Base-by-base conservation (phyloP, 805 yeast genomes). In the Saturnispora serradocipensis region DNA sequence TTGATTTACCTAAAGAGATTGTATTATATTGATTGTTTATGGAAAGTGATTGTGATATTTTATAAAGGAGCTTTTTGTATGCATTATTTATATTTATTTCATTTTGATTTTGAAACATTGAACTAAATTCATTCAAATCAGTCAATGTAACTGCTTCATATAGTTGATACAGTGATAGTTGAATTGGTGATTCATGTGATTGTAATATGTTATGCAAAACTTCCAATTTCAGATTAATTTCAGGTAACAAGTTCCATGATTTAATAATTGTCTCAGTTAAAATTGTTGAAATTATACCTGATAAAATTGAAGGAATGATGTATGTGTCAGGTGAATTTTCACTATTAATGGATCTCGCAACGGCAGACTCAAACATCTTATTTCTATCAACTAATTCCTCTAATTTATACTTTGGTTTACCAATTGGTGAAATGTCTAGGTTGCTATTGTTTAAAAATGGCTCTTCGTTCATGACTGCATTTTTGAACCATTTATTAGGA, bases 171-270 rank as follows among this genome's bases (percentile, higher is more conserved):
- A 75, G 58, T 0, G 77, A 64, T 1, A 76, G 54, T 28, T 69
- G 71, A 27, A 67, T 61, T 9, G 80, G 75, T 1, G 78, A 74
- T 25, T 68, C 70, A 24, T 61, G 57, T 48, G 62, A 59, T 52
- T 69, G 72, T 39, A 69, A 52, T 24, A 61, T 56, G 45, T 67
- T 67, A 54, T 68, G 72, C 18, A 67, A 53, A 15, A 64, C 58
- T 55, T 68, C 72, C n/a, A 69, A 56, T 49, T 66, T 66, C 39
- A 67, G 53, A 45, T 68, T 69, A 28, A 61, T 53, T 48, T 57
- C 61, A 3, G 72, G 72, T 27, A 69, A 56, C 6, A 47, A 39
- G 16, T 58, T 53, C 70, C 72, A 67, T 7, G 72, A 56, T 13
- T 58, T 46, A 15, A 58, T 57, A 11, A 63, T 56, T 6, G 65